phyloP scores from a whole-genome alignment of 2,329 filamentous ascomycete species.

The Xylariales sp. region DNA sequence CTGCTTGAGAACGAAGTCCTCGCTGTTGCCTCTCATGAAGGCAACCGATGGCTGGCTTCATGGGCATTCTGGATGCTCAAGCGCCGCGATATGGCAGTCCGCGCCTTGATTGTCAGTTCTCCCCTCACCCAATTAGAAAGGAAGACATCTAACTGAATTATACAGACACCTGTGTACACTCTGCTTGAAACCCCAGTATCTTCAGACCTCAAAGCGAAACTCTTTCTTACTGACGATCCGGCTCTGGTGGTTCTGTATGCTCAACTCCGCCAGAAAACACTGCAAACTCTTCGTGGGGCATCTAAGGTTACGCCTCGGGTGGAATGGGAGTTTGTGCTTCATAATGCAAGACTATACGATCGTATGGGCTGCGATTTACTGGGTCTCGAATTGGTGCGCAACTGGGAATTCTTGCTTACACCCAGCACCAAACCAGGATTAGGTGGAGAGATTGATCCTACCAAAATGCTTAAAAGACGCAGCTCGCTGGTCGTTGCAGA shows the following conservation, averaged over 20 bases:
- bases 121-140: not conserved
- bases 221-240: conserved; percentile 87
- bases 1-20: conserved; percentile 79
- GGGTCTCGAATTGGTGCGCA: conserved; percentile 77
- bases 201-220: conserved; percentile 67
- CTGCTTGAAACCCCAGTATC: conserved; percentile 66
- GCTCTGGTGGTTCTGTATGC: conserved; percentile 83
- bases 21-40: conserved; percentile 69
- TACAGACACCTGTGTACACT: conserved; percentile 76
- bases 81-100: conserved; percentile 77
- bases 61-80: conserved; percentile 95
- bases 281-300: conserved; percentile 82
- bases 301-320: conserved; percentile 72
- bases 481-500: conserved; percentile 81
- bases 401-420: conserved; percentile 72
- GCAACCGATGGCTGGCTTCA: conserved; percentile 88
- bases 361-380: conserved; percentile 92
- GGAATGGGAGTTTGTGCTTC: conserved; percentile 86
- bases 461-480: conserved; percentile 64
- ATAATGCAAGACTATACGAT: conserved; percentile 78
- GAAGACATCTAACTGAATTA: not conserved
- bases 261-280: conserved; percentile 74
- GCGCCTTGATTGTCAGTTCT: conserved; percentile 67
- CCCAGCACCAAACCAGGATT: conserved; percentile 27
- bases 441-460: conserved; percentile 52